phyloP scores from a whole-genome alignment of 2,329 filamentous ascomycete species.

The Cytospora piceae region DNA sequence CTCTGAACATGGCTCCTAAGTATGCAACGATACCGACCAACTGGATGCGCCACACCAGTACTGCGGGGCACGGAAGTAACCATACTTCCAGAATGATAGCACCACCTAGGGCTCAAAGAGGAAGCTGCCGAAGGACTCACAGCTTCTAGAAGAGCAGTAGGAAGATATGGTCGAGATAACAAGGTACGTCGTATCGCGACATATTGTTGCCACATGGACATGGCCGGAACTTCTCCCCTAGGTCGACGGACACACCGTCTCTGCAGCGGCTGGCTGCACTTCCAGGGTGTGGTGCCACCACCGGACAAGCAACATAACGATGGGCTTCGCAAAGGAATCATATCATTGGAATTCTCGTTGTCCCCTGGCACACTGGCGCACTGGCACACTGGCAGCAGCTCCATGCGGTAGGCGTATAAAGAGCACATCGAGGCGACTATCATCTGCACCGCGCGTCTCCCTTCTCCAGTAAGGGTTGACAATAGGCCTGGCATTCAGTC shows the following conservation, averaged over 20 bases:
- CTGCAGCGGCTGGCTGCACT: not conserved
- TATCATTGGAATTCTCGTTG: not conserved
- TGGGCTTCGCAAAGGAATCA: not conserved
- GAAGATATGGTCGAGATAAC: conserved; percentile 8
- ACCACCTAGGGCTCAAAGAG: conserved; percentile 4
- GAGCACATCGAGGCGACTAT: not conserved
- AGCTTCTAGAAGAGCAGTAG: not conserved
- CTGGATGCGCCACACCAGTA: not conserved
- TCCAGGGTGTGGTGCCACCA: not conserved
- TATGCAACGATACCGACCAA: not conserved
- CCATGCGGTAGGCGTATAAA: conserved; percentile 4
- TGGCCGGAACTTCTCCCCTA: not conserved
- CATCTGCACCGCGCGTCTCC: no score
- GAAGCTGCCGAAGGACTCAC: conserved; percentile 5
- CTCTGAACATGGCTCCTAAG: not conserved
- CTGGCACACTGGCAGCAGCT: not conserved
- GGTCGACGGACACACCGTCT: not conserved
- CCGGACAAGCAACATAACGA: not conserved
- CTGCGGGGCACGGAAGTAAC: not conserved
- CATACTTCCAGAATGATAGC: not conserved
- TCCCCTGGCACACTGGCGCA: not conserved
- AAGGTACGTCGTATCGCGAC: not conserved
- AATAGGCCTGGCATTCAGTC: not conserved
- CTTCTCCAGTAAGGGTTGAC: not conserved
- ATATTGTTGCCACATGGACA: not conserved